Conservation (phyloP, 148 eudicot species). For the Selenicereus undatus region DNA sequence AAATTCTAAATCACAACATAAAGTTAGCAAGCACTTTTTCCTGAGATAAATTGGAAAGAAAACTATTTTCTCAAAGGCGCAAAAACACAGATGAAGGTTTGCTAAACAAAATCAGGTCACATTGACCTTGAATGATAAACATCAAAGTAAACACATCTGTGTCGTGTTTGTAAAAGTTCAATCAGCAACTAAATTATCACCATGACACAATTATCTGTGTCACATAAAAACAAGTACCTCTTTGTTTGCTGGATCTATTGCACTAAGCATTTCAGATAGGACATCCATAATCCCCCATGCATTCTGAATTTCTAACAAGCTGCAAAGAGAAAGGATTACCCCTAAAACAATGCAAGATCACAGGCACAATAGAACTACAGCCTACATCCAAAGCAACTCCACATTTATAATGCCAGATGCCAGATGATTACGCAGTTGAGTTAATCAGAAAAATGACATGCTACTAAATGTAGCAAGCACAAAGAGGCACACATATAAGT, state of each 20-base stretch:
- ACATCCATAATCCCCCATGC: slow-evolving; percentile 90
- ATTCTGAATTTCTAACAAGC: slow-evolving; percentile 81
- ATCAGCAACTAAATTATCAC: neutral
- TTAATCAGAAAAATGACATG: neutral
- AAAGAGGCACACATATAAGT: neutral
- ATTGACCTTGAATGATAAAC: neutral
- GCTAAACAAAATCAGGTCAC: neutral
- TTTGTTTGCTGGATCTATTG: slow-evolving; percentile 73
- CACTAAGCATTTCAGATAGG: slow-evolving; percentile 83
- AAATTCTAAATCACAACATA: no score
- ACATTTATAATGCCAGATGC: neutral
- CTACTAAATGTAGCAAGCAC: neutral
- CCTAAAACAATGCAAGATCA: neutral
- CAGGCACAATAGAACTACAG: neutral
- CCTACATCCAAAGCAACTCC: neutral
- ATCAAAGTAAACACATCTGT: neutral
- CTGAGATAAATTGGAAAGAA: neutral
- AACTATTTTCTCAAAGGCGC: neutral
- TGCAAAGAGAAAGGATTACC: slow-evolving; percentile 29
- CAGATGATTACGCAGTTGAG: neutral
- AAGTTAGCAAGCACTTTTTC: neutral
- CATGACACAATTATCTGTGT: neutral
- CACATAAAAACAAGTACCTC: slow-evolving; percentile 44
- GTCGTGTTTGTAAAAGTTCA: slow-evolving; percentile 11
- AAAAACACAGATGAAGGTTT: neutral